Evolutionary conservation across 2,329 filamentous ascomycete species (phyloP), one percentile per base, ranked within the genome.

Genomic region (Arthrinium puccinioides): DNA sequence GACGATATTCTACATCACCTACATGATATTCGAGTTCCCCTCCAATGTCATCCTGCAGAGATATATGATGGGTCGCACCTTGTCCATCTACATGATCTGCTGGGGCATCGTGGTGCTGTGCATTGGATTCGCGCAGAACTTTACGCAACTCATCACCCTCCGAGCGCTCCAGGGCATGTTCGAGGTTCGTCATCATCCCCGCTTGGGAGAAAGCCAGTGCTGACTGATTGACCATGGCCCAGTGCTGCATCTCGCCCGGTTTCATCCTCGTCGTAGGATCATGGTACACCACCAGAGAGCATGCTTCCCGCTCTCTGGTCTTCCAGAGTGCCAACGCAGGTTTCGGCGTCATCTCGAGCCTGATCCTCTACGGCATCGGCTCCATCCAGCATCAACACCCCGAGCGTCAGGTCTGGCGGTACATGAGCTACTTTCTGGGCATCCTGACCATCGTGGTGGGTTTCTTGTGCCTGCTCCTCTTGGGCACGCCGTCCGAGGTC

Each of bases 251-350:
- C 18, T 60, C 56, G 1, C 60, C 59, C 3, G 60, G 60, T 0
- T 63, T 63, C 38, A 57, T 63, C 31, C 51, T 62, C 18, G 52
- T 63, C 15, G 51, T 62, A 8, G 60, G 59, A 16, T 50, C 44
- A 19, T 61, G 56, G 58, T 63, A 63, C 41, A 61, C 54, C 13
- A 62, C 59, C 4, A 52, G 57, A 15, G 60, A 63, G 48, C 59
- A 62, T 33, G 49, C 57, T 1, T 60, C 55, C 2, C 48, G 59
- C 6, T 52, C 57, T 1, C 52, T 61, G 9, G 54, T 60, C 21
- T 60, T 60, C 42, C 57, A 60, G 48, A 59, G 54, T 40, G 56
- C 58, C 35, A 61, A 62, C 14, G 61, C 59, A 5, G 59, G 59
- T 4, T 62, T 63, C 34, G 54, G 57, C 4, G 47, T 61, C 26